A percentile compares a stretch with the other conserved stretches of the same genome.
Conservation (phyloP, 345 rosid species). For the Dipteronia sinensis region DNA sequence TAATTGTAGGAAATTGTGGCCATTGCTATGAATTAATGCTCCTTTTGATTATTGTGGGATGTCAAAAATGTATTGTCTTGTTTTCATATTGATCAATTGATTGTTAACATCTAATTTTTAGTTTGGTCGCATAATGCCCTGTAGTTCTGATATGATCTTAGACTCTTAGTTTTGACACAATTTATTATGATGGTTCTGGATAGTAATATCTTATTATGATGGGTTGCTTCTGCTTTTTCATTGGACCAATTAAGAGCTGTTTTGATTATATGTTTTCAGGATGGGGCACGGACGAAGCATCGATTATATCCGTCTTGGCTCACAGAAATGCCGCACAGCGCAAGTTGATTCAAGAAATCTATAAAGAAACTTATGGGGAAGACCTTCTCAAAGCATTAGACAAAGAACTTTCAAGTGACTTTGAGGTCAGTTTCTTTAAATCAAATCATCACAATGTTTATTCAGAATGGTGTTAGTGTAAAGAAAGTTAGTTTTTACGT, state of each 20-base stretch:
- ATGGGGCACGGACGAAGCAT: conserved; percentile 86
- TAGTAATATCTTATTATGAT: too few relatives aligned
- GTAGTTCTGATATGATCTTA: too few relatives aligned
- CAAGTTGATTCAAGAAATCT: conserved; percentile 52
- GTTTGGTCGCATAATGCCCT: too few relatives aligned
- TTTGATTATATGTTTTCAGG: conserved; percentile 45
- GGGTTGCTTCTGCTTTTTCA: too few relatives aligned
- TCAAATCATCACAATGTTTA: not conserved
- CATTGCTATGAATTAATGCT: not conserved
- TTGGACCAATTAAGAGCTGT: not conserved
- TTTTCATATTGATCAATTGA: too few relatives aligned
- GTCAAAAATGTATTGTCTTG: not conserved
- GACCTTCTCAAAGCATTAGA: conserved; percentile 75
- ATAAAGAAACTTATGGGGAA: conserved; percentile 66
- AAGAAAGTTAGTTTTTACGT: not conserved
- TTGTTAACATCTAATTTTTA: too few relatives aligned
- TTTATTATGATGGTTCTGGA: too few relatives aligned
- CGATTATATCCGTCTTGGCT: conserved; percentile 80
- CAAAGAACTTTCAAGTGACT: conserved; percentile 82
- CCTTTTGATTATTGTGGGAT: not conserved
- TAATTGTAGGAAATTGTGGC: not conserved
- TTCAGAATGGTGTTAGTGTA: not conserved
- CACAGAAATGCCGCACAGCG: conserved; percentile 81
- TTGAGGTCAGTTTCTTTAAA: conserved; percentile 57
- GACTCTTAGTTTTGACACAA: too few relatives aligned